A percentile compares a stretch with the other conserved stretches of the same genome.
These are phyloP conservation scores for Globisporangium echinulatum DNA, from an alignment of 352 stramenopile species.

Conservation along the genomic window DNA sequence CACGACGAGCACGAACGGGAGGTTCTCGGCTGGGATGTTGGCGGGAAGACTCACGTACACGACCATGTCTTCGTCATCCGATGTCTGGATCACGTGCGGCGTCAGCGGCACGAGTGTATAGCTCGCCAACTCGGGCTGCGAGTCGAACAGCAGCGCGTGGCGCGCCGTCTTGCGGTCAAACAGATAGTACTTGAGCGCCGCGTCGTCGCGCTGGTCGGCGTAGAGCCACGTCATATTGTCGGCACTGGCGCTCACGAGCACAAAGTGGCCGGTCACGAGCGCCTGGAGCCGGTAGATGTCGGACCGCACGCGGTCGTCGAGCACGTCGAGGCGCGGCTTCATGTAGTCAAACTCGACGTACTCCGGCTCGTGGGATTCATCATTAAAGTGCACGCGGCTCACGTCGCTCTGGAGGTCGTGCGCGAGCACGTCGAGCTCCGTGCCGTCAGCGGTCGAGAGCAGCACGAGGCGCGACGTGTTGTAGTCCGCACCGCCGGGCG, in stretches of 20 bases:
- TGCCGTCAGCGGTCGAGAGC: slow-evolving; percentile 27
- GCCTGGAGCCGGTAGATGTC: slow-evolving; percentile 24
- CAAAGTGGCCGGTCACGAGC: slow-evolving; percentile 16
- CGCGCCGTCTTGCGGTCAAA: slow-evolving; percentile 22
- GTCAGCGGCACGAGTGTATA: slow-evolving; percentile 32
- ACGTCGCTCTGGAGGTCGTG: slow-evolving; percentile 25
- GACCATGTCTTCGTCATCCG: slow-evolving; percentile 36
- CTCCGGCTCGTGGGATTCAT: slow-evolving; percentile 13
- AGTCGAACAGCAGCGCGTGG: slow-evolving; percentile 32
- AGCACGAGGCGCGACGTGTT: slow-evolving; percentile 37
- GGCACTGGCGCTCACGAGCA: slow-evolving; percentile 23
- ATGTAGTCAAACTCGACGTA: slow-evolving; percentile 32
- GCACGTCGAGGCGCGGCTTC: slow-evolving; percentile 23
- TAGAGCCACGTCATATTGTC: slow-evolving; percentile 62
- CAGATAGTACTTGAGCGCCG: slow-evolving; percentile 37
- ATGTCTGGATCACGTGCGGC: slow-evolving; percentile 35
- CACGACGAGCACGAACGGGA: slow-evolving; percentile 33
- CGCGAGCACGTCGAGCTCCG: slow-evolving; percentile 22
- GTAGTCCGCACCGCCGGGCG: slow-evolving; percentile 5
- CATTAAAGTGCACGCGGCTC: slow-evolving; percentile 21
- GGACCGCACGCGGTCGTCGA: slow-evolving; percentile 21
- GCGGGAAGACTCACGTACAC: slow-evolving; percentile 35
- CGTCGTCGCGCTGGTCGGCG: slow-evolving; percentile 56
- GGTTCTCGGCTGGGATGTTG: slow-evolving; percentile 16
- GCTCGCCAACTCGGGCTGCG: slow-evolving; percentile 23